Conservation (phyloP, 2,329 filamentous ascomycete genomes). For the Fusarium nisikadoi region DNA sequence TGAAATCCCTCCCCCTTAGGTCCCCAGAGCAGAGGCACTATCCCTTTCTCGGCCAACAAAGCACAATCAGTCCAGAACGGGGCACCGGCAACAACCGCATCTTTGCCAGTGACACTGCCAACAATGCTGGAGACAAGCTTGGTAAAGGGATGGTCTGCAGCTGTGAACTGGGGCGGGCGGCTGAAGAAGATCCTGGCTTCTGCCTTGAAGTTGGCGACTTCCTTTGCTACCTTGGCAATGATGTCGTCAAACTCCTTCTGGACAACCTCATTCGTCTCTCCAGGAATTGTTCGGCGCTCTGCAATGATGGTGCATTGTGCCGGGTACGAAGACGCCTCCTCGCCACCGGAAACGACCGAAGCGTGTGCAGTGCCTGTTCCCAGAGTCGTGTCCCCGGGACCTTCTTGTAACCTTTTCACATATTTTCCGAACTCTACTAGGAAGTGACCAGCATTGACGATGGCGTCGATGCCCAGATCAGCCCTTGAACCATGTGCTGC, state of each 20-base stretch:
- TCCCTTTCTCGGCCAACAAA: constrained; percentile 55
- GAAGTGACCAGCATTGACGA: constrained; percentile 59
- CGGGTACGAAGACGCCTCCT: constrained; percentile 64
- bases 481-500: constrained; percentile 57
- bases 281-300: constrained; percentile 60
- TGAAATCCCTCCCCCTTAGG: constrained; percentile 61
- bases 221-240: constrained; percentile 47
- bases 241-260: constrained; percentile 52
- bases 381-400: constrained; percentile 46
- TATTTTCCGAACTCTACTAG: constrained; percentile 58
- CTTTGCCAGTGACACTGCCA: constrained; percentile 40
- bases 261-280: constrained; percentile 54
- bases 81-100: constrained; percentile 44
- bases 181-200: constrained; percentile 54
- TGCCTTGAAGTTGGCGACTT: constrained; percentile 54
- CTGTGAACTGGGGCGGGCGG: constrained; percentile 56
- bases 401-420: constrained; percentile 46
- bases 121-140: constrained; percentile 46
- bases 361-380: constrained; percentile 59
- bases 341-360: constrained; percentile 60
- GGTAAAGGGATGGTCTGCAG: constrained; percentile 54
- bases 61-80: constrained; percentile 64
- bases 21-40: constrained; percentile 59
- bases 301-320: constrained; percentile 59
- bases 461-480: constrained; percentile 61